phyloP scores from a whole-genome alignment of 768 basidiomycete species.

The Kwoniella newhampshirensis region DNA sequence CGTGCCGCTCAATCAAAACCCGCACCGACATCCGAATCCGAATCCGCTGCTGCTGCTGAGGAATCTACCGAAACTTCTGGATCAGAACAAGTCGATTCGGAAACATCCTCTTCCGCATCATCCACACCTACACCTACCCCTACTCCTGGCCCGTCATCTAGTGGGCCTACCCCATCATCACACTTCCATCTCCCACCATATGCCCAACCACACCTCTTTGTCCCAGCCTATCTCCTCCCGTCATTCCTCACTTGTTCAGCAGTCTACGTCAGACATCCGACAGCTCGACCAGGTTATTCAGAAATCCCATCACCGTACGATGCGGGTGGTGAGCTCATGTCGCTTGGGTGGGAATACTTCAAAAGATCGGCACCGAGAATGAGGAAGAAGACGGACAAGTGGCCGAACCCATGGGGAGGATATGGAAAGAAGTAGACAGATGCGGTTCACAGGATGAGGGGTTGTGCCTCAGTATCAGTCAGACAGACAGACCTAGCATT shows the following conservation, averaged over 20 bases:
- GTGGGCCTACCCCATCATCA: constrained; percentile 12
- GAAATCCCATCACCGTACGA: constrained; percentile 96
- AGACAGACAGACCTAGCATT: no score
- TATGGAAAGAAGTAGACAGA: constrained; percentile 18
- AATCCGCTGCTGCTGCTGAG: constrained; percentile 19
- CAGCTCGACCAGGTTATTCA: constrained; percentile 83
- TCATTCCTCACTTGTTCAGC: constrained; percentile 86
- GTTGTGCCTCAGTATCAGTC: constrained; percentile 1
- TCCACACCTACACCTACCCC: constrained; percentile 13
- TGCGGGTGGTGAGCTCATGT: constrained; percentile 88
- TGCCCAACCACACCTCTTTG: constrained; percentile 86
- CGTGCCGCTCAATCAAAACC: constrained; percentile 21
- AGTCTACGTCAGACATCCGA: constrained; percentile 91
- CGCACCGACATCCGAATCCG: constrained; percentile 6
- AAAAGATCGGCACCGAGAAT: constrained; percentile 42
- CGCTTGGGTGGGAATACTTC: constrained; percentile 94
- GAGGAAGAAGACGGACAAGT: constrained; percentile 32
- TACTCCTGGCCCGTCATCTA: constrained; percentile 41
- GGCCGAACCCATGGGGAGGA: constrained; percentile 32
- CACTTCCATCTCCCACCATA: constrained; percentile 83
- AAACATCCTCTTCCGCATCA: constrained; percentile 14
- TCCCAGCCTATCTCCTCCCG: constrained; percentile 85
- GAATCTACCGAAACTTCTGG: constrained; percentile 25
- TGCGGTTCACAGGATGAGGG: neutral
- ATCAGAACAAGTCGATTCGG: constrained; percentile 32